These are phyloP conservation scores for Aquilaria sinensis DNA, from an alignment of 345 rosid species.

Conservation along the genomic window DNA sequence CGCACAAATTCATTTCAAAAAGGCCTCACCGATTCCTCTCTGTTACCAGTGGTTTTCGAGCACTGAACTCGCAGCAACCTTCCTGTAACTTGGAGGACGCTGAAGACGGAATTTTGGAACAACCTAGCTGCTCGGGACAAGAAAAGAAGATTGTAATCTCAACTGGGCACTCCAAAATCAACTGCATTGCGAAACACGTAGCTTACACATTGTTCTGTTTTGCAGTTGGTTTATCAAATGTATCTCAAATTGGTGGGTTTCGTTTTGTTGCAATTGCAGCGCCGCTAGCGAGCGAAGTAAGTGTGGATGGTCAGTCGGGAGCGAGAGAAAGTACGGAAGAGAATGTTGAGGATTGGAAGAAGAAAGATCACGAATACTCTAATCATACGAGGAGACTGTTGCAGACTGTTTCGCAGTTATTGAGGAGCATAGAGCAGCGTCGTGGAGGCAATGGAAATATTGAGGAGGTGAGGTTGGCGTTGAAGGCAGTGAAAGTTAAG, in stretches of 20 bases:
- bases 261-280: constrained; percentile 54
- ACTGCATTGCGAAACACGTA: constrained; percentile 34
- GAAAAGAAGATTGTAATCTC: constrained; percentile 20
- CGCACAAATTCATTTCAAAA: constrained; percentile 13
- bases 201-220: constrained; percentile 50
- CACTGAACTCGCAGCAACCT: constrained; percentile 17
- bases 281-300: constrained; percentile 31
- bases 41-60: constrained; percentile 18
- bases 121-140: constrained; percentile 12
- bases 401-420: constrained; percentile 48
- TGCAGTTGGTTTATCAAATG: constrained; percentile 45
- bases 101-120: constrained; percentile 11
- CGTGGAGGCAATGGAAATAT: constrained; percentile 47
- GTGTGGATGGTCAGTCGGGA: constrained; percentile 25
- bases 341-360: constrained; percentile 25
- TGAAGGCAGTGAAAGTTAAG: constrained; percentile 48
- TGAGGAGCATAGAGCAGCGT: constrained; percentile 49
- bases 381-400: constrained; percentile 49
- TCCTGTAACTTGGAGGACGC: constrained; percentile 14
- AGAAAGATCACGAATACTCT: constrained; percentile 46
- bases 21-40: constrained; percentile 14
- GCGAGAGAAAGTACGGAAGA: constrained; percentile 21
- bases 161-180: constrained; percentile 17
- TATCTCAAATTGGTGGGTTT: constrained; percentile 30
- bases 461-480: constrained; percentile 30